These are phyloP conservation scores for Tricholoma flavovirens DNA, from an alignment of 768 basidiomycete genomes.

Conservation along the genomic window DNA sequence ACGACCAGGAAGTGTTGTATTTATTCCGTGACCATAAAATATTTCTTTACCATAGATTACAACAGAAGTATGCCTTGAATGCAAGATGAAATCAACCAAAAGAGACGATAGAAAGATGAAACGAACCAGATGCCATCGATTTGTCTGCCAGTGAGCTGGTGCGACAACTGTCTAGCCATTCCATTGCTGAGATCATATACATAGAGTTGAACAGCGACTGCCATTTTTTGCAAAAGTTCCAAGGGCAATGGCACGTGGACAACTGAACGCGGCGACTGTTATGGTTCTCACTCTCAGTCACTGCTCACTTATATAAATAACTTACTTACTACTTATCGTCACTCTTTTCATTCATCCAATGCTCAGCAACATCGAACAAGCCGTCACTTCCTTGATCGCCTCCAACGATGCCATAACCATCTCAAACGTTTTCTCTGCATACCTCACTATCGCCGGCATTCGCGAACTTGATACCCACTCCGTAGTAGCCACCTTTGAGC, in stretches of 20 bases:
- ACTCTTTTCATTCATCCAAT: background rate
- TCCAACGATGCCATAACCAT: conserved; percentile 11
- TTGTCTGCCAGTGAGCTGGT: conserved; percentile 78
- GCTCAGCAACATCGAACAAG: conserved; percentile 15
- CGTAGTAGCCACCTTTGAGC: conserved; percentile 13
- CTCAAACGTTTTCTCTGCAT: conserved; percentile 11
- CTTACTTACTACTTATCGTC: too few species aligned
- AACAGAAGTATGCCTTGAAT: conserved; percentile 82
- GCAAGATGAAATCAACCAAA: background rate
- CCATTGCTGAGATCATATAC: conserved; percentile 91
- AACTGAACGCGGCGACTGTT: too few species aligned
- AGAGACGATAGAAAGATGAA: background rate
- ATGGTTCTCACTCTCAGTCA: too few species aligned
- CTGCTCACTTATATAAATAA: too few species aligned
- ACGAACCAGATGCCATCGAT: conserved; percentile 88
- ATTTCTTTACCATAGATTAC: conserved; percentile 83
- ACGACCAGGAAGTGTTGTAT: conserved; percentile 60
- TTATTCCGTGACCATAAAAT: conserved; percentile 89
- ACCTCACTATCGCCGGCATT: conserved; percentile 13
- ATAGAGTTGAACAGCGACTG: conserved; percentile 66
- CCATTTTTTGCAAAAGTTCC: conserved; percentile 16
- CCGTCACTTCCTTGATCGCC: conserved; percentile 8
- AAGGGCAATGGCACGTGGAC: too few species aligned
- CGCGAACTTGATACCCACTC: conserved; percentile 5
- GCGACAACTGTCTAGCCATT: conserved; percentile 71